Conservation (phyloP, 2,329 filamentous ascomycete genomes). For the Colletotrichum falcatum region DNA sequence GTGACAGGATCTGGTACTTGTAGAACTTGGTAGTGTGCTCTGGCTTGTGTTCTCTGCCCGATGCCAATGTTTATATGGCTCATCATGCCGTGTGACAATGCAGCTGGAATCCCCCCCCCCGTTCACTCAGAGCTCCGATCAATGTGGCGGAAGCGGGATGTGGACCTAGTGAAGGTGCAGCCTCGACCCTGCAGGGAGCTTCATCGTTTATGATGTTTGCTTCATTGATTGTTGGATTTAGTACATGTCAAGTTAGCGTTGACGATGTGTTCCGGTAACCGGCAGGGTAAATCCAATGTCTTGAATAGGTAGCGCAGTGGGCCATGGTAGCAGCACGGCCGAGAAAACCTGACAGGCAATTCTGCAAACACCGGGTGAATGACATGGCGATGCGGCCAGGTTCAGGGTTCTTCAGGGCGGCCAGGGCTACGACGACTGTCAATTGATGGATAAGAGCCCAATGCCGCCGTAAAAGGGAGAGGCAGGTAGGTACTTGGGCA, state of each 20-base stretch:
- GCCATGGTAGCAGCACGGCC: neutral
- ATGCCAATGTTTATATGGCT: conserved; percentile 6
- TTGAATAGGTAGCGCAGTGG: neutral
- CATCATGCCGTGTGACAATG: conserved; percentile 28
- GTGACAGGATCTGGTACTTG: conserved; percentile 34
- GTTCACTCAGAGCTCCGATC: neutral
- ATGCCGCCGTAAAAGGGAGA: neutral
- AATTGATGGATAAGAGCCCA: conserved; percentile 34
- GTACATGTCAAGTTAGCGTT: neutral
- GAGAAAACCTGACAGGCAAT: neutral
- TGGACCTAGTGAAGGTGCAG: neutral
- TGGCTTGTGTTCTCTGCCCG: neutral
- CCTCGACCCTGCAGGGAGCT: neutral
- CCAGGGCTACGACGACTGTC: neutral
- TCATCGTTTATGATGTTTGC: neutral
- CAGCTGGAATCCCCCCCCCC: neutral
- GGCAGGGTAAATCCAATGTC: neutral
- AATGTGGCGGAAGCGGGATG: neutral
- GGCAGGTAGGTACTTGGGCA: neutral
- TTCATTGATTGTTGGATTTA: neutral
- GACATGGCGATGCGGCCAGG: conserved; percentile 4
- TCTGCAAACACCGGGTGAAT: neutral
- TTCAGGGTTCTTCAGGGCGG: conserved; percentile 12
- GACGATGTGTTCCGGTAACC: neutral
- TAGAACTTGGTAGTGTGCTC: conserved; percentile 6